Percentiles rank a stretch among this genome's conserved stretches.
phyloP scores from a whole-genome alignment of 164 flowering plant species.

The Sextonia rubra region DNA sequence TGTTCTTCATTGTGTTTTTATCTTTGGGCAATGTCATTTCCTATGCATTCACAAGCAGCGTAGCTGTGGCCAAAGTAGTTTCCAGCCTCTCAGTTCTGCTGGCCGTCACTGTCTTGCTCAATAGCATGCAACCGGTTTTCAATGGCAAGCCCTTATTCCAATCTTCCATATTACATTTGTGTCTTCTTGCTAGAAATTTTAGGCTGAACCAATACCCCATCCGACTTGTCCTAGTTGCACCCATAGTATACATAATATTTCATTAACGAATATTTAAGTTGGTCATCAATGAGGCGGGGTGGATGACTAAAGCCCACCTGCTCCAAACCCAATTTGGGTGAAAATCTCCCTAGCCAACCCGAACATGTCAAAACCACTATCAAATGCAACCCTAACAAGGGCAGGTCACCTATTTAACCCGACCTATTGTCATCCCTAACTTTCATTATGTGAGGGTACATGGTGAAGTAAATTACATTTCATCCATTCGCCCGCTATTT shows the following conservation, averaged over 20 bases:
- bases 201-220: neutral
- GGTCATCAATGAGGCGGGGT: too few species aligned
- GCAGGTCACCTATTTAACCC: too few species aligned
- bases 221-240: too few species aligned
- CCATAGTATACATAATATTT: too few species aligned
- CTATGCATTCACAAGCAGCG: slow-evolving; percentile 24
- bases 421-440: neutral
- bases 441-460: neutral
- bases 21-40: slow-evolving; percentile 16
- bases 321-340: too few species aligned
- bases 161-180: neutral
- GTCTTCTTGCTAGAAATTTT: neutral
- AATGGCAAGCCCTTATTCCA: slow-evolving; percentile 18
- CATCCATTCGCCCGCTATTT: neutral
- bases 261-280: too few species aligned
- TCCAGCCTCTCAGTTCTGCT: slow-evolving; percentile 27
- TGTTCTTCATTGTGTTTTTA: slow-evolving; percentile 24
- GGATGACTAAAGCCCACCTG: too few species aligned
- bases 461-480: neutral
- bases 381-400: too few species aligned
- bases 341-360: too few species aligned
- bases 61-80: slow-evolving; percentile 24
- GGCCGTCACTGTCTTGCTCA: slow-evolving; percentile 28
- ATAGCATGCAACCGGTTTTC: slow-evolving; percentile 38
- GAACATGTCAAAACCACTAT: too few species aligned